These are phyloP conservation scores for Microbotryum intermedium DNA, from an alignment of 1,284 basidiomycete genomes.

Conservation along the genomic window DNA sequence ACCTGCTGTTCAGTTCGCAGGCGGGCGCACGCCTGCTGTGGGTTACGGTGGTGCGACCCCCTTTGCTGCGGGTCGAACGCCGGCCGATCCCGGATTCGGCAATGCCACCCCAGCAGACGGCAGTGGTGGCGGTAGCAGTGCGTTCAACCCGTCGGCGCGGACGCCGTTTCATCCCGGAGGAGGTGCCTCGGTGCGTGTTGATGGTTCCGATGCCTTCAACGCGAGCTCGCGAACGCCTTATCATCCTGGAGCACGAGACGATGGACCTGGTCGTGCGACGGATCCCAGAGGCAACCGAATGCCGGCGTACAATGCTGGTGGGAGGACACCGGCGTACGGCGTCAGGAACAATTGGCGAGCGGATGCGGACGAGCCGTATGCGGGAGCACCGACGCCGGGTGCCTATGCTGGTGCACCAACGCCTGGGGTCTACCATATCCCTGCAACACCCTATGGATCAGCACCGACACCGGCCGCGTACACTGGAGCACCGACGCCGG, in stretches of 20 bases:
- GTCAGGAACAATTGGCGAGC: slow-evolving; percentile 1
- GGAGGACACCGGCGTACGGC: slow-evolving; percentile 39
- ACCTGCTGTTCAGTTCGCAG: slow-evolving; percentile 17
- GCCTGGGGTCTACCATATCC: slow-evolving; percentile 7
- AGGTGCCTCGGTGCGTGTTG: background rate
- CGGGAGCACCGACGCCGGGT: slow-evolving; percentile 12
- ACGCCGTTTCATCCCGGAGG: background rate
- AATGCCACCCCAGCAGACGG: slow-evolving; percentile 37
- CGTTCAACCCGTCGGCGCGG: slow-evolving; percentile 21
- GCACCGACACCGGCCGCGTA: slow-evolving; percentile 14
- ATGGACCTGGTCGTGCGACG: background rate
- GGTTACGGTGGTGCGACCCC: slow-evolving; percentile 16
- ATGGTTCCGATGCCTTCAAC: slow-evolving; percentile 8
- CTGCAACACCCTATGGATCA: slow-evolving; percentile 3
- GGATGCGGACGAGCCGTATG: slow-evolving; percentile 23
- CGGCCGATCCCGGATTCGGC: slow-evolving; percentile 9
- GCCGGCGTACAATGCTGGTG: slow-evolving; percentile 37
- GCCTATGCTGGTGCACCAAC: slow-evolving; percentile 21
- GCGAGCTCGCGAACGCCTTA: slow-evolving; percentile 12
- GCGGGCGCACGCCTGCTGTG: slow-evolving; percentile 30
- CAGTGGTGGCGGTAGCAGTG: slow-evolving; percentile 34
- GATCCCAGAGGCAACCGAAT: slow-evolving; percentile 25
- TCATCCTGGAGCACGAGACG: slow-evolving; percentile 11
- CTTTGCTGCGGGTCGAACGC: slow-evolving; percentile 4
- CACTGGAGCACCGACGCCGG: slow-evolving; percentile 16